Conservation (phyloP, 192 early-diverging fungal species). For the Entrophospora sp. region DNA sequence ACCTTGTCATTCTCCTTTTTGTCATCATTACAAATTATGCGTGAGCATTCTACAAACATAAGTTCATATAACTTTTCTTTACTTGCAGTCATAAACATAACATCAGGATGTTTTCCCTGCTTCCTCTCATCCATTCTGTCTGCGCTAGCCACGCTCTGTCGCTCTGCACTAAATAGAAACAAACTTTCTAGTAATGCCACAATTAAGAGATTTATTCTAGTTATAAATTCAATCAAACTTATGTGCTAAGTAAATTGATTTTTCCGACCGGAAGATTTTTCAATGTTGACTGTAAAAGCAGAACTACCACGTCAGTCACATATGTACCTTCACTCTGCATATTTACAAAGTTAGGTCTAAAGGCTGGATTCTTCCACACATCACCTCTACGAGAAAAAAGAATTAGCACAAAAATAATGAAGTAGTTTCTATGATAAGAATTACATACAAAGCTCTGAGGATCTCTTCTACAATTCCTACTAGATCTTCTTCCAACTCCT, state of each 20-base stretch:
- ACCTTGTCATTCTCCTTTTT: not conserved
- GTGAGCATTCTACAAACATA: no score
- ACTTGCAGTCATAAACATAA: no score
- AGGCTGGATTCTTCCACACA: not conserved
- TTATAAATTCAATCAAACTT: not conserved
- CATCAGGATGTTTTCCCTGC: not conserved
- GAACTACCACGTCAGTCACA: not conserved
- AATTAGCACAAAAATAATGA: not conserved
- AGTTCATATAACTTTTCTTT: no score
- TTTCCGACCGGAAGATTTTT: not conserved
- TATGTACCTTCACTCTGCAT: constrained; percentile 8
- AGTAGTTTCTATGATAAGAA: not conserved
- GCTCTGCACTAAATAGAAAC: not conserved
- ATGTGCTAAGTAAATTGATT: not conserved
- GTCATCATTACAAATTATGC: no score
- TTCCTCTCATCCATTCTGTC: not conserved
- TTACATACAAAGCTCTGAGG: not conserved
- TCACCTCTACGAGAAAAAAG: not conserved
- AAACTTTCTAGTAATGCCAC: no score
- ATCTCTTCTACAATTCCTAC: not conserved
- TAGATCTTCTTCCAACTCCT: not conserved
- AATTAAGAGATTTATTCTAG: not conserved
- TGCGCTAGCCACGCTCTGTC: not conserved
- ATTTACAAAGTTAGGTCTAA: not conserved
- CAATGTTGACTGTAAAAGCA: not conserved